Base-by-base conservation (phyloP, 768 basidiomycete species). In the Solioccasus polychromus region DNA sequence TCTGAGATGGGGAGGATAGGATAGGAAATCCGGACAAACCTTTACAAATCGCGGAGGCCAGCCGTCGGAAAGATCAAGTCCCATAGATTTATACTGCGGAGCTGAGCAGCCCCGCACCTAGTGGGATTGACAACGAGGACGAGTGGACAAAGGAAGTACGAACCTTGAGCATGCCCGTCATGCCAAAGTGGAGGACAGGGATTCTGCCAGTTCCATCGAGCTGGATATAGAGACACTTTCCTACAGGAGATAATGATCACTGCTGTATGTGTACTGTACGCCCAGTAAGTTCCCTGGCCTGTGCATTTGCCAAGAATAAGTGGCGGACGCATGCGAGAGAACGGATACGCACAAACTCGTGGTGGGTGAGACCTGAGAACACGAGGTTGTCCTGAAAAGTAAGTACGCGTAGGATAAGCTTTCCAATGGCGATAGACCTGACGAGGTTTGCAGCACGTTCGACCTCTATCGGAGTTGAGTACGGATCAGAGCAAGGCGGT, bases 121-220 rank as follows among this genome's bases (percentile, higher is more conserved):
- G 36, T 10, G 35, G 39, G 31, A 28, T 36, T 17, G 35, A 42
- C n/a, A n/a, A n/a, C n/a, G n/a, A n/a, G n/a, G n/a, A n/a, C n/a
- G n/a, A n/a, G n/a, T n/a, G n/a, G n/a, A n/a, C n/a, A n/a, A n/a
- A n/a, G n/a, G n/a, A n/a, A n/a, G n/a, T n/a, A 34, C 60, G 26
- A 41, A 80, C 83, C 68, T 84, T 82, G 26, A 90, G 69, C 79
- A 81, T 85, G n/a, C 88, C 88, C 2, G 87, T 89, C 88, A 90
- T 91, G 2, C 88, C 88, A 53, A 90, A 87, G 59, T 90, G 88
- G 38, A 89, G 64, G 3, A 89, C 82, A 4, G 87, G 87, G 51
- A 77, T 61, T 55, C 70, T 71, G 1, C 85, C 86, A 12, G 67
- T 48, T 7, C 84, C 85, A 24, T 78, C 74, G 3, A 90, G 71